Base-by-base conservation (phyloP, 805 yeast species). In the Kregervanrija delftensis region DNA sequence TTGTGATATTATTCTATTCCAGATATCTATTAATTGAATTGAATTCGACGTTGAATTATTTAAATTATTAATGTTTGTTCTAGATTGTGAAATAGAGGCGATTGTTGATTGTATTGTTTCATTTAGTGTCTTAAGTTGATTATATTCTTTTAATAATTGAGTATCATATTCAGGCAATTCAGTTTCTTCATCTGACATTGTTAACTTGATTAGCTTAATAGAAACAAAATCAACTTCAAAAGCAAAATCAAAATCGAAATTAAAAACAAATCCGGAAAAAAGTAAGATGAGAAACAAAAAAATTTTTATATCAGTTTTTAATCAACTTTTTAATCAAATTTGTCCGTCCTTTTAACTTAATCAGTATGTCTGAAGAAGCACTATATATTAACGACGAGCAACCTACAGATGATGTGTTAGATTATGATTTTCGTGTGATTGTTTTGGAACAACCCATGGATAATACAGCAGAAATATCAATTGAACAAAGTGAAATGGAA, bases 1-100 rank as follows among this genome's bases (percentile, higher is more conserved):
- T 53, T 81, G 85, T 12, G 83, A 78, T 15, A 81, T 68, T 40
- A 81, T 79, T 49, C 73, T 68, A 42, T 76, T 71, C 85, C 85
- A 81, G 16, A 77, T 69, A 45, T 76, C 81, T 17, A 81, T 59
- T 22, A 81, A 62, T 22, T 66, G 50, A 41, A 50, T 50, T 9
- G 58, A 50, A 32, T 51, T 53, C 17, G 44, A 38, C 4, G 51
- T 47, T 30, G 55, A 42, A 11, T 50, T 50, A 28, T 47, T 46
- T 38, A 56, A 45, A 12, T 50, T 38, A 9, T 38, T 35, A 31
- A 56, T 44, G 35, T 56, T 46, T 34, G 42, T 47, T 10, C 50
- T 41, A 6, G 54, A 48, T 40, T 50, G 53, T 17, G 40, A 47
- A 16, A 56, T 47, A 17, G 60, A 51, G 13, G 43, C 33, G 14